Conservation (phyloP, 2,329 filamentous ascomycete species). For the Emericellopsis cladophorae region DNA sequence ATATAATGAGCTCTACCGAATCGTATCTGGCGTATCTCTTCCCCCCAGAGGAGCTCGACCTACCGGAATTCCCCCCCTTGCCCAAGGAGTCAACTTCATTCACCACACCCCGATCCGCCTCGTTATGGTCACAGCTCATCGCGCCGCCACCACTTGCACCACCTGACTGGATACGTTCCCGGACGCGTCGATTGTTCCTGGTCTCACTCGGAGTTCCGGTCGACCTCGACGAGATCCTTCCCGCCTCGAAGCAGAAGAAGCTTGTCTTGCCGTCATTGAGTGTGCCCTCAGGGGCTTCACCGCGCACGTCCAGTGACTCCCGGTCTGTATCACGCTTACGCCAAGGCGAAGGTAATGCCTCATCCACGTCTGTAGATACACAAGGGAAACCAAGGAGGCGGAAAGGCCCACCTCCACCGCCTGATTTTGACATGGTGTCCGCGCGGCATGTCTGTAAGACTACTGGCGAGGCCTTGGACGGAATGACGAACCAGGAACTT, state of each 20-base stretch:
- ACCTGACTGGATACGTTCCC: conserved; percentile 94
- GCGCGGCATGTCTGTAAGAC: conserved; percentile 70
- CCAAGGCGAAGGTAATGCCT: conserved; percentile 36
- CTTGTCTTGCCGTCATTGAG: conserved; percentile 85
- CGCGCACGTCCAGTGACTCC: conserved; percentile 41
- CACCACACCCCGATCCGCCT: conserved; percentile 74
- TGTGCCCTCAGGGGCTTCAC: conserved; percentile 42
- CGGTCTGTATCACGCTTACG: conserved; percentile 32
- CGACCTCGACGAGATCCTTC: conserved; percentile 92
- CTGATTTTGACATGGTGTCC: conserved; percentile 66
- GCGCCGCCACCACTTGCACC: conserved; percentile 89
- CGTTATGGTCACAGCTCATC: conserved; percentile 91
- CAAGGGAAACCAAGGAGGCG: conserved; percentile 40
- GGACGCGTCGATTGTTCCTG: conserved; percentile 86
- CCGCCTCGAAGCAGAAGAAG: conserved; percentile 96
- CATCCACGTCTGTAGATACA: conserved; percentile 45
- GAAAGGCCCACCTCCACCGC: conserved; percentile 53
- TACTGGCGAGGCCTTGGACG: conserved; percentile 69
- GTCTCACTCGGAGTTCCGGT: conserved; percentile 93
- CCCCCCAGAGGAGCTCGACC: conserved; percentile 40
- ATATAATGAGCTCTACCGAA: conserved; percentile 47
- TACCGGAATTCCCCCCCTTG: conserved; percentile 35
- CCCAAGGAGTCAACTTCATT: conserved; percentile 54
- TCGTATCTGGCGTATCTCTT: conserved; percentile 58
- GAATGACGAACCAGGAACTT: conserved; percentile 69